phyloP scores from a whole-genome alignment of 345 rosid genomes.

The Dovyalis caffra region DNA sequence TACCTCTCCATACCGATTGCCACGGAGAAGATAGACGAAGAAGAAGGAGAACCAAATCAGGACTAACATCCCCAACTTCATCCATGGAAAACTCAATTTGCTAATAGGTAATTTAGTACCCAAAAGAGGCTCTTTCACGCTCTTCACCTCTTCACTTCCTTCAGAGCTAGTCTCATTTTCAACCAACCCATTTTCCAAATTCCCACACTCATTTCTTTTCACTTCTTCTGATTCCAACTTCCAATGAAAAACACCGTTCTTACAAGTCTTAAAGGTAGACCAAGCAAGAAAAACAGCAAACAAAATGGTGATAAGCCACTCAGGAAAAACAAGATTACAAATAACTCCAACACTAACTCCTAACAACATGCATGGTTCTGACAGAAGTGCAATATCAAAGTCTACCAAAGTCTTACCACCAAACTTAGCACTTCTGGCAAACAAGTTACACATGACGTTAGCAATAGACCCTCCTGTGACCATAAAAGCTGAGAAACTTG shows the following conservation, averaged over 20 bases:
- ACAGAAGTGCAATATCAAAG: slow-evolving; percentile 68
- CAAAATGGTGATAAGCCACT: slow-evolving; percentile 74
- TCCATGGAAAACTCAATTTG: slow-evolving; percentile 55
- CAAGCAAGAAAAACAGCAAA: slow-evolving; percentile 74
- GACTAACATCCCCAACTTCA: slow-evolving; percentile 58
- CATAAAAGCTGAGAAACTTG: slow-evolving; percentile 87
- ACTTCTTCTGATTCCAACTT: slow-evolving; percentile 52
- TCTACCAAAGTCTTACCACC: slow-evolving; percentile 53
- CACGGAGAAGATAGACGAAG: slow-evolving; percentile 61
- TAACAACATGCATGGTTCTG: slow-evolving; percentile 82
- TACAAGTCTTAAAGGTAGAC: slow-evolving; percentile 75
- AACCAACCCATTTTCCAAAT: slow-evolving; percentile 38
- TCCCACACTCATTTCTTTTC: slow-evolving; percentile 27
- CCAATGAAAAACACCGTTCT: slow-evolving; percentile 61
- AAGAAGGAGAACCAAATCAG: slow-evolving; percentile 77
- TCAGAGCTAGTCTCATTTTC: slow-evolving; percentile 1
- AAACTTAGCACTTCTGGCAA: slow-evolving; percentile 35
- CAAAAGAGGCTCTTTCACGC: slow-evolving; percentile 44
- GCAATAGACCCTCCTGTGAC: slow-evolving; percentile 88
- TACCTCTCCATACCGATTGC: slow-evolving; percentile 68
- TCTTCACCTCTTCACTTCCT: slow-evolving; percentile 28
- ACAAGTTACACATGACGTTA: slow-evolving; percentile 55
- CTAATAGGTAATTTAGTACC: slow-evolving; percentile 5
- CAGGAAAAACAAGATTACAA: slow-evolving; percentile 72
- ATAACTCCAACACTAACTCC: slow-evolving; percentile 87